Evolutionary conservation across 2,329 filamentous ascomycete species (phyloP).

Genomic region (Aphanocladium album): DNA sequence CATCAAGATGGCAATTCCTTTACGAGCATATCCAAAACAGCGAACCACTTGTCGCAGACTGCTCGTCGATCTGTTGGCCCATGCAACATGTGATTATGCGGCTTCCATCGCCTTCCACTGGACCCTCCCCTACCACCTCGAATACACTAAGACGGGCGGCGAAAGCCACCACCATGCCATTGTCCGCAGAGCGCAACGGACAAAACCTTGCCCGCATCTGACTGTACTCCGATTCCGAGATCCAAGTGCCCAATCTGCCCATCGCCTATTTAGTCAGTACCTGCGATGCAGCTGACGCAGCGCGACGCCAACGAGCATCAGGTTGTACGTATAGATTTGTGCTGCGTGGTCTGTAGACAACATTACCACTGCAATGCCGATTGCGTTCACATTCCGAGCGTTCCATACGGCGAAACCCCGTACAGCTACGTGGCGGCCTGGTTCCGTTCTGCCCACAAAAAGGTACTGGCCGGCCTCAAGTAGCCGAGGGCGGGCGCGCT

Average conservation of each 20-base stretch:
- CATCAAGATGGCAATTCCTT: background rate
- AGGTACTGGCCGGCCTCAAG: background rate
- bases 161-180: background rate
- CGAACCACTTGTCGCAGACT: background rate
- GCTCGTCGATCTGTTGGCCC: background rate
- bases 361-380: background rate
- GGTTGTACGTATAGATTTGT: background rate
- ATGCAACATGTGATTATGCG: background rate
- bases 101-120: background rate
- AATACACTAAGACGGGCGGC: background rate
- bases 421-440: background rate
- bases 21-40: too few species aligned
- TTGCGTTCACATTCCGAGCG: constrained; percentile 4
- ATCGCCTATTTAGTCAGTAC: background rate
- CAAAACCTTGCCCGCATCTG: constrained; percentile 1
- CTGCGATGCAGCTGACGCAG: background rate
- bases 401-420: background rate
- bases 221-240: constrained; percentile 12
- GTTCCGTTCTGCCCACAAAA: background rate
- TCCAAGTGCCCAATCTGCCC: background rate
- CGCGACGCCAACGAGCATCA: background rate
- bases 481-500: background rate
- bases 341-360: background rate
- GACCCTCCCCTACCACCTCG: background rate
- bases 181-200: background rate